Percentiles rank a stretch among this genome's conserved stretches.
Conservation (phyloP, 2,329 filamentous ascomycete species). For the Aspergillus sp. region DNA sequence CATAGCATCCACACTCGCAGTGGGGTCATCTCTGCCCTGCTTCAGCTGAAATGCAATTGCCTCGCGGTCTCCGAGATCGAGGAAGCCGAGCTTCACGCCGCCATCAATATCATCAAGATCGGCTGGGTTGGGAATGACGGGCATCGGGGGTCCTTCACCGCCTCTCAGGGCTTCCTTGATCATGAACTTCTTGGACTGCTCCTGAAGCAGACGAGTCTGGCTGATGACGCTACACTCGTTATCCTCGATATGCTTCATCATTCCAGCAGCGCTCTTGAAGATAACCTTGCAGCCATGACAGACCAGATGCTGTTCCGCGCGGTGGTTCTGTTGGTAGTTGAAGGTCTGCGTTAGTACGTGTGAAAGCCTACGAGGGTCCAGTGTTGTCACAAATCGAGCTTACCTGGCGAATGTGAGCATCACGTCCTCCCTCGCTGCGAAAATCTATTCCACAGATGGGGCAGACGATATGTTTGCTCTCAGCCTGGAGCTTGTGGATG, state of each 20-base stretch:
- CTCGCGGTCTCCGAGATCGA: constrained; percentile 8
- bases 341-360: background rate
- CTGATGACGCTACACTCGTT: constrained; percentile 43
- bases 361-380: background rate
- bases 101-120: constrained; percentile 15
- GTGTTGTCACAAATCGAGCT: constrained; percentile 7
- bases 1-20: constrained; percentile 1
- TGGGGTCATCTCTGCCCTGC: constrained; percentile 1
- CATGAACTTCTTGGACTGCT: constrained; percentile 46
- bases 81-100: constrained; percentile 15
- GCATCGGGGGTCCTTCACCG: constrained; percentile 2
- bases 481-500: constrained; percentile 43
- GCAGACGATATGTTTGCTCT: constrained; percentile 46
- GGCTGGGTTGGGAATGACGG: constrained; percentile 1
- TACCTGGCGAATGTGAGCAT: constrained; percentile 48
- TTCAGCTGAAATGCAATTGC: constrained; percentile 13
- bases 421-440: constrained; percentile 45
- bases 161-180: constrained; percentile 27
- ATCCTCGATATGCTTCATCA: constrained; percentile 51
- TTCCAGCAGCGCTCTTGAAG: constrained; percentile 43
- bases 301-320: constrained; percentile 42
- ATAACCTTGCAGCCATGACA: constrained; percentile 43
- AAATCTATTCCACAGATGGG: constrained; percentile 53
- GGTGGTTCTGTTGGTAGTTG: constrained; percentile 38
- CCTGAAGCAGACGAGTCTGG: constrained; percentile 38